Percentiles rank a stretch among this genome's conserved stretches.
Evolutionary conservation across 2,329 filamentous ascomycete genomes (phyloP).

Genomic region (Metarhizium humberi): DNA sequence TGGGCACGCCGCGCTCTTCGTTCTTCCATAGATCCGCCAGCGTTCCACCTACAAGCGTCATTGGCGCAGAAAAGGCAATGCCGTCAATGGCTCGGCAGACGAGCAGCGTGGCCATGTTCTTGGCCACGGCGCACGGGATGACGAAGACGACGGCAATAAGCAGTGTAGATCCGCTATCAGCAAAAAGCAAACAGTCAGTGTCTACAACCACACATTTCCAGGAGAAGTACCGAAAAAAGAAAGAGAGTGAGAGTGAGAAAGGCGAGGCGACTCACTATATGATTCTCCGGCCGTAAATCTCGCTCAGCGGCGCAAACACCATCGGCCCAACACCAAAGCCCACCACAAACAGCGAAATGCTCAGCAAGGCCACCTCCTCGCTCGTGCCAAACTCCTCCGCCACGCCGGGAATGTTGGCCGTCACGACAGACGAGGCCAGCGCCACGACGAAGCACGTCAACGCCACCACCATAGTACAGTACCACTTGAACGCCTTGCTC

Average conservation of each 20-base stretch:
- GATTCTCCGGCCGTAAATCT: constrained; percentile 61
- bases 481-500: constrained; percentile 72
- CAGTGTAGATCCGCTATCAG: constrained; percentile 45
- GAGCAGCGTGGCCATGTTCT: constrained; percentile 68
- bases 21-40: constrained; percentile 77
- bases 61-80: constrained; percentile 53
- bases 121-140: constrained; percentile 67
- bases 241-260: too few species aligned
- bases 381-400: constrained; percentile 56
- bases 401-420: constrained; percentile 61
- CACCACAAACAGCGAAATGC: constrained; percentile 68
- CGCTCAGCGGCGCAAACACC: constrained; percentile 69
- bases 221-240: neutral
- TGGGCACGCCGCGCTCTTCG: constrained; percentile 76
- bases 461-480: constrained; percentile 77
- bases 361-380: constrained; percentile 62
- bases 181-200: too few species aligned
- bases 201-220: neutral
- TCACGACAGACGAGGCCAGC: constrained; percentile 65
- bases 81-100: constrained; percentile 72
- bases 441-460: constrained; percentile 66
- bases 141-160: constrained; percentile 67
- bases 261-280: constrained; percentile 44
- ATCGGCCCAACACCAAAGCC: constrained; percentile 77
- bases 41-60: constrained; percentile 78